Percentiles rank a stretch among this genome's conserved stretches.
phyloP scores from a whole-genome alignment of 2,329 filamentous ascomycete species.

The Beauveria pseudobassiana region DNA sequence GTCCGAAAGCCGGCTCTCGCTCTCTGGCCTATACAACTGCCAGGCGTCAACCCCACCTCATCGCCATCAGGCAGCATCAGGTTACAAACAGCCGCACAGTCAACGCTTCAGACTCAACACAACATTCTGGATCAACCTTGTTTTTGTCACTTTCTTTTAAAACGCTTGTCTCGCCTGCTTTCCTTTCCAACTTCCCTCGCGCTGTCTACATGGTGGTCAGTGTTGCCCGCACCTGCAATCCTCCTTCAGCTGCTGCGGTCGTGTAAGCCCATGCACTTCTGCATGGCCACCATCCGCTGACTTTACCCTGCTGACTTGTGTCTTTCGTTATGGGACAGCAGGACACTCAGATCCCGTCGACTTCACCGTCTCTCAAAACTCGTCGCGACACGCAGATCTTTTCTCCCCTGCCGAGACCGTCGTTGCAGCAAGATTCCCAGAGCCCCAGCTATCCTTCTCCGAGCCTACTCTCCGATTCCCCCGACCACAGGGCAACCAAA shows the following conservation, averaged over 20 bases:
- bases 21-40: neutral
- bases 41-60: conserved; percentile 2
- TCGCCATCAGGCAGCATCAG: conserved; percentile 12
- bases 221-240: conserved; percentile 5
- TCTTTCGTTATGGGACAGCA: conserved; percentile 47
- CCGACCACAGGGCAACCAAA: conserved; percentile 45
- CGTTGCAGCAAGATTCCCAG: conserved; percentile 15
- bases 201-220: conserved; percentile 18
- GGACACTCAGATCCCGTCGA: conserved; percentile 21
- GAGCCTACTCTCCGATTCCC: conserved; percentile 50
- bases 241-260: neutral
- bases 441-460: conserved; percentile 28
- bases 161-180: neutral
- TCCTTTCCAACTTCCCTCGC: neutral
- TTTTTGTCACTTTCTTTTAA: neutral
- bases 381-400: conserved; percentile 22
- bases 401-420: conserved; percentile 17
- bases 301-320: conserved; percentile 17
- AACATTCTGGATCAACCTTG: neutral
- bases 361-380: conserved; percentile 18
- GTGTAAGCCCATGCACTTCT: conserved; percentile 2
- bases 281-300: neutral
- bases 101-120: neutral
- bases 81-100: conserved; percentile 5
- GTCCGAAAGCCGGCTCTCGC: neutral